These are phyloP conservation scores for Melastoma candidum DNA, from an alignment of 441 rosid genomes.

Conservation along the genomic window DNA sequence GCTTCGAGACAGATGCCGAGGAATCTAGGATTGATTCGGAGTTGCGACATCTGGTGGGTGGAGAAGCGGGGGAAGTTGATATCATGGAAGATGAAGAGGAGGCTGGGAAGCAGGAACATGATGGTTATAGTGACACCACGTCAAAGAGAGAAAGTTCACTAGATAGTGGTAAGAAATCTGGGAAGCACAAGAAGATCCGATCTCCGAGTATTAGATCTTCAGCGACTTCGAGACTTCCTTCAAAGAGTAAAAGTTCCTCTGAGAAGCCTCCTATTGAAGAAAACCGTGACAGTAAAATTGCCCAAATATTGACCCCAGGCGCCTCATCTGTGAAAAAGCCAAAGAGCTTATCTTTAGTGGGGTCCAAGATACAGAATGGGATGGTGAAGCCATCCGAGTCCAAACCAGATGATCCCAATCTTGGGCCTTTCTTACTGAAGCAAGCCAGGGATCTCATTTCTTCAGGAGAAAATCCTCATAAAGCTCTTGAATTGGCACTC, in stretches of 20 bases:
- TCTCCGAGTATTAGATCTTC: conserved; percentile 21
- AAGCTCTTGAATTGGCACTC: conserved; percentile 54
- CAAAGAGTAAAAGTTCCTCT: conserved; percentile 24
- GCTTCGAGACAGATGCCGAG: conserved; percentile 53
- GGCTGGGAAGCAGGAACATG: conserved; percentile 36
- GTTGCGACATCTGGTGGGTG: conserved; percentile 53
- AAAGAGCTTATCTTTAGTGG: conserved; percentile 13
- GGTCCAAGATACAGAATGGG: conserved; percentile 24
- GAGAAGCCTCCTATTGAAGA: conserved; percentile 29
- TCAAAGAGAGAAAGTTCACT: conserved; percentile 33
- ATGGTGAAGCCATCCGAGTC: conserved; percentile 26
- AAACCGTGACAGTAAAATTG: conserved; percentile 25
- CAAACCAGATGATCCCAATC: conserved; percentile 36
- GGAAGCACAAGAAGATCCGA: conserved; percentile 27
- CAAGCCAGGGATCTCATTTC: conserved; percentile 57
- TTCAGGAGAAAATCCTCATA: conserved; percentile 44
- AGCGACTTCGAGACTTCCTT: conserved; percentile 19
- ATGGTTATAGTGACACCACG: conserved; percentile 28
- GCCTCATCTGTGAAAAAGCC: conserved; percentile 26
- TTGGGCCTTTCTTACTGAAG: conserved; percentile 48
- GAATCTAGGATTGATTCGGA: conserved; percentile 64
- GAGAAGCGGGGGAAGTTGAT: conserved; percentile 44
- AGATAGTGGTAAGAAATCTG: conserved; percentile 29
- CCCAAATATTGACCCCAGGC: conserved; percentile 34
- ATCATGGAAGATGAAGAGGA: conserved; percentile 52